Conservation (phyloP, 1,284 basidiomycete genomes). For the Acaromyces ingoldii region DNA sequence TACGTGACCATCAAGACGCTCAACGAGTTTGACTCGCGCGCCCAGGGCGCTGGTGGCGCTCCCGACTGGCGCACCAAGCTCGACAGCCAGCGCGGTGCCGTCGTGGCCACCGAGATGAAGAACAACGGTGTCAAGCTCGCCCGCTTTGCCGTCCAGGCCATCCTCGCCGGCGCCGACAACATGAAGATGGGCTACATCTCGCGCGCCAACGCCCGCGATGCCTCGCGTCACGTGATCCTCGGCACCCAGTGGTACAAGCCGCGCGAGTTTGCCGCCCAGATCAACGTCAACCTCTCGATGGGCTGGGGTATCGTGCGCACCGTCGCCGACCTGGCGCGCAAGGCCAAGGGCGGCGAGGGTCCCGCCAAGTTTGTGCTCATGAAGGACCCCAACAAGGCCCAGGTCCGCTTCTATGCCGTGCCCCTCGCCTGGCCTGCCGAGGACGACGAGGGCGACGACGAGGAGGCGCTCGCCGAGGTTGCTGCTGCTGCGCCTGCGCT, state of each 20-base stretch:
- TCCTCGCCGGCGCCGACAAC: slow-evolving; percentile 88
- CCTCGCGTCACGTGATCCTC: slow-evolving; percentile 89
- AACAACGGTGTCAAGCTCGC: slow-evolving; percentile 98
- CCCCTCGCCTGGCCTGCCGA: slow-evolving; percentile 72
- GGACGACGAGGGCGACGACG: slow-evolving; percentile 56
- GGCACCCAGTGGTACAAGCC: slow-evolving; percentile 93
- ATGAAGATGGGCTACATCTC: slow-evolving; percentile 97
- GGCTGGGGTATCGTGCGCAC: slow-evolving; percentile 90
- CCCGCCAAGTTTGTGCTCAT: slow-evolving; percentile 41
- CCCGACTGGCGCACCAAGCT: slow-evolving; percentile 96
- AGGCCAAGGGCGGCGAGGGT: slow-evolving; percentile 24
- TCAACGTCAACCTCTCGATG: slow-evolving; percentile 90
- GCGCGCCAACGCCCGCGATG: slow-evolving; percentile 85
- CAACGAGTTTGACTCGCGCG: slow-evolving; percentile 93
- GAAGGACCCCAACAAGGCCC: slow-evolving; percentile 58
- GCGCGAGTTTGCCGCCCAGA: slow-evolving; percentile 85
- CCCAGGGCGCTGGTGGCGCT: slow-evolving; percentile 82
- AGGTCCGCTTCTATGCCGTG: slow-evolving; percentile 87
- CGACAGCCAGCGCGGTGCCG: slow-evolving; percentile 92
- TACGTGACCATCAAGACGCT: slow-evolving; percentile 77
- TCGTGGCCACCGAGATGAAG: slow-evolving; percentile 99
- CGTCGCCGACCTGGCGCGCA: slow-evolving; percentile 43
- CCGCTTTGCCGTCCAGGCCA: slow-evolving; percentile 92
- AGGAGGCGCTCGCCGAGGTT: too few relatives aligned
- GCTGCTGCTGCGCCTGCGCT: too few relatives aligned